Base-by-base conservation (phyloP, 148 eudicot genomes). In the Rhododendron ferrugineum region DNA sequence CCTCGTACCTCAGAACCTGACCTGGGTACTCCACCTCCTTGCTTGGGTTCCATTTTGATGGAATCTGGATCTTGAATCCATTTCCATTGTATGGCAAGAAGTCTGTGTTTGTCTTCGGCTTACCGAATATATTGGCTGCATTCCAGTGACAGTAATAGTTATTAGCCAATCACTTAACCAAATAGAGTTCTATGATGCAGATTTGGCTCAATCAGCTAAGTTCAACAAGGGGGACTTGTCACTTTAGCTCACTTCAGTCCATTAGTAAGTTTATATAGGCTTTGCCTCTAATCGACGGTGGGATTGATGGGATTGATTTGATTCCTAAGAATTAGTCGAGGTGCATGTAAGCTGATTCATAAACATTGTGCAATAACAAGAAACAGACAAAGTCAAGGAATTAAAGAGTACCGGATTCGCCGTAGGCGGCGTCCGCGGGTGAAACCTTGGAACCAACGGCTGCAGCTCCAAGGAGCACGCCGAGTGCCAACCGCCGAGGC, bases 31-130 rank as follows among this genome's bases (percentile, higher is more conserved):
- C 99, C 6, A 91, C 90, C 87, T 97, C 99, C 70, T 88, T 93
- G 93, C 98, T 97, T 0, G 98, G 98, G 94, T 95, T 97, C 99
- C 99, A 97, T 90, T 97, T 97, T 0, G 99, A 56, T 0, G 99
- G 99, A 18, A 95, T 77, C 6, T 78, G 81, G 52, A 97, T 8
- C 91, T 91, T 94, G 92, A 97, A 95, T 68, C 98, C 99, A 0
- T 93, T 89, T 11, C 98, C 96, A 14, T 5, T 87, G 88, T 93
- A 92, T 7, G 93, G 85, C 83, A 84, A 15, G 87, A 95, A 97
- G 15, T 97, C 99, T 5, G 99, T 97, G 90, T 94, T 89, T 76
- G 91, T 89, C 91, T 97, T 97, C 42, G 94, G 96, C 91, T 93
- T 97, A 73, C 98, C 99, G 68, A 97, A 97, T 14, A 97, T 92